Percentiles rank a stretch among this genome's conserved stretches.
Evolutionary conservation across 495 filamentous ascomycete species (phyloP).

Genomic region (Podospora anserina): DNA sequence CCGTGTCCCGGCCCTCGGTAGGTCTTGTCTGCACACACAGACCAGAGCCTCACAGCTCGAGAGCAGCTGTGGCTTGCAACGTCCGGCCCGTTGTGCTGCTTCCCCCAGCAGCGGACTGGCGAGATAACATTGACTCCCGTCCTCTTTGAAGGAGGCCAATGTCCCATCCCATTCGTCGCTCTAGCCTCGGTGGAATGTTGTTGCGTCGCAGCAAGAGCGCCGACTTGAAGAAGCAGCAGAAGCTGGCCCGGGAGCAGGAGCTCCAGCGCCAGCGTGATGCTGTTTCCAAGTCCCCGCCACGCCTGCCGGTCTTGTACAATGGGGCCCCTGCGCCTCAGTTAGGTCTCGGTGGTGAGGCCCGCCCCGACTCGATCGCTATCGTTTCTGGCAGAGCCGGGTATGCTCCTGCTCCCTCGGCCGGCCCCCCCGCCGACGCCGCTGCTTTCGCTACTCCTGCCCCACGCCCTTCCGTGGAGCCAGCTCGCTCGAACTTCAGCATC

Average conservation of each 20-base stretch:
- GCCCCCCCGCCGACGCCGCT: background rate
- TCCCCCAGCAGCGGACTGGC: slow-evolving; percentile 23
- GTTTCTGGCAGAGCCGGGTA: slow-evolving; percentile 49
- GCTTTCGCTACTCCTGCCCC: slow-evolving; percentile 29
- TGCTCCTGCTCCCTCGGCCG: slow-evolving; percentile 1
- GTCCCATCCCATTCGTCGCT: slow-evolving; percentile 47
- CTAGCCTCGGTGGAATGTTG: slow-evolving; percentile 58
- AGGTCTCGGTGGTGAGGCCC: slow-evolving; percentile 62
- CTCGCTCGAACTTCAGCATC: slow-evolving; percentile 32
- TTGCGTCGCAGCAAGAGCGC: slow-evolving; percentile 79
- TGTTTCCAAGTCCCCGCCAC: slow-evolving; percentile 68
- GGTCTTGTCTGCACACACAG: slow-evolving; percentile 10
- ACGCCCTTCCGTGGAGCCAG: slow-evolving; percentile 45
- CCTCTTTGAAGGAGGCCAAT: slow-evolving; percentile 31
- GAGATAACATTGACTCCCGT: slow-evolving; percentile 6
- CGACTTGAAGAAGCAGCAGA: slow-evolving; percentile 65
- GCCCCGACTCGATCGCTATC: slow-evolving; percentile 63
- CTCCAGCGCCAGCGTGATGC: slow-evolving; percentile 64
- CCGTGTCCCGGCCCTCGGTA: slow-evolving; percentile 10
- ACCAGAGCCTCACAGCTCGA: background rate
- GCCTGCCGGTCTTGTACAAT: slow-evolving; percentile 72
- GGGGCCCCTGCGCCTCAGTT: slow-evolving; percentile 57
- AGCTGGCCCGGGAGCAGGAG: slow-evolving; percentile 58
- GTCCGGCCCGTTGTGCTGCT: slow-evolving; percentile 18
- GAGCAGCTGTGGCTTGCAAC: background rate